phyloP scores from a whole-genome alignment of 176 grass and related monocot genomes.

The Chrysopogon serrulatus region DNA sequence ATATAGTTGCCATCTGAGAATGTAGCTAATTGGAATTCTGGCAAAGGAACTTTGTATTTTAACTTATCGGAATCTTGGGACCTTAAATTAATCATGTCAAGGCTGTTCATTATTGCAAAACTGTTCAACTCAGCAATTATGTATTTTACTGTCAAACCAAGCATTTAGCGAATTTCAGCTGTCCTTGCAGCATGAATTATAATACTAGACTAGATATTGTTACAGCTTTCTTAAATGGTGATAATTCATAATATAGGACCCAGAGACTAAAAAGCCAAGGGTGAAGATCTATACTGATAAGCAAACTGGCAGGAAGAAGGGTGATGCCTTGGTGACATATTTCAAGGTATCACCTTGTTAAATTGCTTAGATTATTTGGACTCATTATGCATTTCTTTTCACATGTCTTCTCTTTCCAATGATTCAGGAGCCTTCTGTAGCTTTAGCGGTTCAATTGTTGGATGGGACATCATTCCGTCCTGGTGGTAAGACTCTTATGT shows the following conservation, averaged over 20 bases:
- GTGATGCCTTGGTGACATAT: slow-evolving; percentile 88
- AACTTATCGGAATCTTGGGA: background rate
- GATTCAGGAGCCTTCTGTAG: slow-evolving; percentile 80
- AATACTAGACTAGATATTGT: background rate
- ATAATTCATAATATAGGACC: slow-evolving; percentile 52
- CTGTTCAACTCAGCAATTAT: background rate
- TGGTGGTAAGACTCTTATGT: slow-evolving; percentile 69
- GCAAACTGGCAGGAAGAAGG: slow-evolving; percentile 74
- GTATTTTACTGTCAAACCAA: background rate
- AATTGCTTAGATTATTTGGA: slow-evolving; percentile 5
- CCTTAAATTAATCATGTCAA: background rate
- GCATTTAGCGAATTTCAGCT: slow-evolving; percentile 8
- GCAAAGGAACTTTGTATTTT: slow-evolving; percentile 2
- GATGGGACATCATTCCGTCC: slow-evolving; percentile 71
- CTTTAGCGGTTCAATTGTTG: slow-evolving; percentile 76
- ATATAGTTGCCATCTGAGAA: background rate
- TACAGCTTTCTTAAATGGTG: background rate
- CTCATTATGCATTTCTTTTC: background rate
- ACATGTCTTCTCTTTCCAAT: slow-evolving; percentile 7
- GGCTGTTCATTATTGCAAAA: background rate
- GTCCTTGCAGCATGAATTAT: background rate
- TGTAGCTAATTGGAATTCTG: background rate
- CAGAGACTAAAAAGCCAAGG: slow-evolving; percentile 82
- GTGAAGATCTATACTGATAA: slow-evolving; percentile 92
- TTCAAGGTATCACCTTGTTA: slow-evolving; percentile 61